Evolutionary conservation across 2,329 filamentous ascomycete species (phyloP).

Genomic region (Fusarium miscanthi): DNA sequence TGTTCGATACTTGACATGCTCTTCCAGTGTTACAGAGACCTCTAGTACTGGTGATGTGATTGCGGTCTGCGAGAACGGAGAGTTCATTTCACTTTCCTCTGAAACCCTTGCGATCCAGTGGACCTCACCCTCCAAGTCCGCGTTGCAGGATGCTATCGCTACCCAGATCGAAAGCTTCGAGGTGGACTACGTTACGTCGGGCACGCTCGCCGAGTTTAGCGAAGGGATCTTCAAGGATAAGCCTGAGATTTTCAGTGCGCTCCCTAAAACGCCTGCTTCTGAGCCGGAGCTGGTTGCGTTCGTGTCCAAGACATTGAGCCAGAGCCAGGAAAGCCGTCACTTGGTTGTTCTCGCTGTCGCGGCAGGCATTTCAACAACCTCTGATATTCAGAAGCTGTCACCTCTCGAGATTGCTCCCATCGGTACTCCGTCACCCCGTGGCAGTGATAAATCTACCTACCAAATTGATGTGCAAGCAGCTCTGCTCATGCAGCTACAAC

Average conservation of each 20-base stretch:
- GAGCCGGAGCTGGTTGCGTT: conserved; percentile 65
- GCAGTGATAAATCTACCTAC: conserved; percentile 51
- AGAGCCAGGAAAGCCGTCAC: conserved; percentile 47
- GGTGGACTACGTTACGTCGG: conserved; percentile 62
- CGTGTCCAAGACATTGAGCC: conserved; percentile 55
- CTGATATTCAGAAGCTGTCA: conserved; percentile 51
- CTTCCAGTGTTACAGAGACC: conserved; percentile 43
- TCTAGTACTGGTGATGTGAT: conserved; percentile 57
- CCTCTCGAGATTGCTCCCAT: conserved; percentile 56
- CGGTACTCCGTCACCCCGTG: conserved; percentile 37
- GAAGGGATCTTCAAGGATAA: conserved; percentile 67
- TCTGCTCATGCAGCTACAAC: conserved; percentile 68
- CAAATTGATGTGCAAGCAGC: conserved; percentile 73
- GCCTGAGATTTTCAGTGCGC: conserved; percentile 62
- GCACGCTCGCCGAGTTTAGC: conserved; percentile 59
- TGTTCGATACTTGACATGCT: conserved; percentile 51
- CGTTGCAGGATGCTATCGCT: conserved; percentile 51
- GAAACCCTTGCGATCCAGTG: conserved; percentile 56
- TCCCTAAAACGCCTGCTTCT: conserved; percentile 59
- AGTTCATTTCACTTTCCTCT: conserved; percentile 69
- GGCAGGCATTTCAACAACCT: conserved; percentile 36
- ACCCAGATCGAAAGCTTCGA: conserved; percentile 52
- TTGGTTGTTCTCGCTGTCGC: conserved; percentile 50
- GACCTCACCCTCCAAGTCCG: conserved; percentile 49
- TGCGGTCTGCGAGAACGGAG: conserved; percentile 69